Percentiles rank a stretch among this genome's conserved stretches.
These are phyloP conservation scores for Diutina catenulata DNA, from an alignment of 1,139 yeast genomes.

Conservation along the genomic window DNA sequence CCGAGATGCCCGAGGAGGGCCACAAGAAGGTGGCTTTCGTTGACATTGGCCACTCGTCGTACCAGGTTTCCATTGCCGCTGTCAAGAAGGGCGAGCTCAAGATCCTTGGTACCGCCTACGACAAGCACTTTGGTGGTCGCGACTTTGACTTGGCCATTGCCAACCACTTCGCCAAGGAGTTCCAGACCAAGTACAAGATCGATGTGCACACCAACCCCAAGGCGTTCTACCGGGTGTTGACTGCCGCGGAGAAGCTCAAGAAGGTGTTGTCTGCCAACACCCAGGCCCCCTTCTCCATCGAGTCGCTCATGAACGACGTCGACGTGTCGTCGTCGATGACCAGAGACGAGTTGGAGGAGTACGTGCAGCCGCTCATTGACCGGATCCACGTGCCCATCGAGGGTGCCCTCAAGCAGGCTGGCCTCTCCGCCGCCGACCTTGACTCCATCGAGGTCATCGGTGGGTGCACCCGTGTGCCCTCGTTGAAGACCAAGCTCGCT, in stretches of 20 bases:
- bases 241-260: constrained; percentile 89
- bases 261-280: constrained; percentile 94
- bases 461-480: constrained; percentile 97
- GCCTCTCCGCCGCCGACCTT: constrained; percentile 56
- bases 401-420: constrained; percentile 73
- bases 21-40: constrained; percentile 85
- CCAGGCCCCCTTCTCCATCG: constrained; percentile 89
- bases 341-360: constrained; percentile 89
- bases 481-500: constrained; percentile 68
- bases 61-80: constrained; percentile 82
- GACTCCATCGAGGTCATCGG: constrained; percentile 94
- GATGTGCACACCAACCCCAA: constrained; percentile 85
- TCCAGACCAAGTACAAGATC: constrained; percentile 84
- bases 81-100: constrained; percentile 95
- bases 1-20: constrained; percentile 86
- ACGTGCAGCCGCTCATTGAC: constrained; percentile 69
- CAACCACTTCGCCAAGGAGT: constrained; percentile 87
- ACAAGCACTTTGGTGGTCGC: constrained; percentile 98
- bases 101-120: constrained; percentile 83
- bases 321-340: constrained; percentile 86
- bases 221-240: constrained; percentile 86
- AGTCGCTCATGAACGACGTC: constrained; percentile 93
- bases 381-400: constrained; percentile 71
- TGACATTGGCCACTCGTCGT: constrained; percentile 95
- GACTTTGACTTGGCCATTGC: constrained; percentile 90